Base-by-base conservation (phyloP, 1,139 yeast species). In the Taphrina flavorubra region DNA sequence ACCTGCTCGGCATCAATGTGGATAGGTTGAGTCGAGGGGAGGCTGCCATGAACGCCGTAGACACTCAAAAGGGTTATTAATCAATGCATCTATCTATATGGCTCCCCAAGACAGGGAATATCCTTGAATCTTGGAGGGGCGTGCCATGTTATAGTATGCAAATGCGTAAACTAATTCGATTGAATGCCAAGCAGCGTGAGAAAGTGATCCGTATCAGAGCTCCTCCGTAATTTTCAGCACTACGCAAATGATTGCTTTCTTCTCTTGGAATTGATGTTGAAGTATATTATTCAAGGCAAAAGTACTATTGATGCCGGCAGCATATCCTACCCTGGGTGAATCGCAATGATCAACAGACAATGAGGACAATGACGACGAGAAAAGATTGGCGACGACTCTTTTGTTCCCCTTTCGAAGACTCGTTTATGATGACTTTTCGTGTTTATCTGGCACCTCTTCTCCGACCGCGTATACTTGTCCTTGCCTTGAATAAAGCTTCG, bases 1-100 rank as follows among this genome's bases (percentile, higher is more conserved):
- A 72, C 31, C 65, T 72, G 42, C 51, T 69, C 16, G 34, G 59
- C 13, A 68, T 70, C 47, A 72, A 72, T 56, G 25, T 72, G 56
- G 67, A 61, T 47, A 62, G 62, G 53, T 40, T 71, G 49, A 42
- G 36, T 6, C 10, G 36, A 3, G 53, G 53, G 6, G 36, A 69
- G 16, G 42, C 18, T 8, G 14, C 42, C 3, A 1, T 37, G 6
- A 53, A 53, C 16, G 42, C 42, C 1, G 57, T 53, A 13, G 42
- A 53, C 20, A 40, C 42, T 2, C 10, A 34, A 13, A 53, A 53
- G 20, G 57, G 57, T 11, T 53, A 53, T 25, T 53, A 51, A 16
- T 25, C 31, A 25, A 25, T 25, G 31, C 31, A 25, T 25, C 31
- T 25, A 25, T 25, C 31, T 25, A 25, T 25, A 25, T 2, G 2